Evolutionary conservation across 441 rosid species (phyloP).

Genomic region (Biscutella laevigata): DNA sequence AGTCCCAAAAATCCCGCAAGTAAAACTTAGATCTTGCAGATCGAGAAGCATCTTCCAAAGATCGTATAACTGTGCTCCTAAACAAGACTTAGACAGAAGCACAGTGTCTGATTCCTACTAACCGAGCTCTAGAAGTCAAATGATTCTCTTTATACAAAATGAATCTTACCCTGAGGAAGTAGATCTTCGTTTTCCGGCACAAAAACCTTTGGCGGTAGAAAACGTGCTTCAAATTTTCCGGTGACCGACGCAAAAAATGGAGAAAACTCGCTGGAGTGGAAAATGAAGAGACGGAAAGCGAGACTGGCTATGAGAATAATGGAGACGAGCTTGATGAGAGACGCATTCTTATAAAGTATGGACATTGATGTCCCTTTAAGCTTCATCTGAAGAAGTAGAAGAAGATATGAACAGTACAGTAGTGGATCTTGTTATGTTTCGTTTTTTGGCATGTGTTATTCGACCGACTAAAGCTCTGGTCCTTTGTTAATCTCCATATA

Average conservation of each 20-base stretch:
- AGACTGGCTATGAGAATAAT: slow-evolving; percentile 41
- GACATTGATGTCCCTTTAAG: slow-evolving; percentile 33
- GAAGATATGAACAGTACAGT: not conserved
- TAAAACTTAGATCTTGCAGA: slow-evolving; percentile 12
- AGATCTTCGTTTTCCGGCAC: slow-evolving; percentile 45
- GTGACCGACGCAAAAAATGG: slow-evolving; percentile 34
- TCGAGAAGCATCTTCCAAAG: slow-evolving; percentile 12
- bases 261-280: slow-evolving; percentile 35
- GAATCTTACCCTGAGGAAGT: slow-evolving; percentile 42
- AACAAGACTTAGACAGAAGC: not conserved
- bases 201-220: slow-evolving; percentile 16
- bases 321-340: slow-evolving; percentile 44
- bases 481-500: not conserved
- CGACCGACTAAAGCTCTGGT: slow-evolving; percentile 13
- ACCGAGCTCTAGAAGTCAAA: slow-evolving; percentile 16
- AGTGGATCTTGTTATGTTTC: not conserved
- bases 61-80: slow-evolving; percentile 13
- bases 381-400: slow-evolving; percentile 35
- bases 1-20: not conserved
- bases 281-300: slow-evolving; percentile 46
- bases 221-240: slow-evolving; percentile 28
- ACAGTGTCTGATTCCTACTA: not conserved
- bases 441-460: too few species aligned
- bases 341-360: slow-evolving; percentile 34
- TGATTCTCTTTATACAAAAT: not conserved